Base-by-base conservation (phyloP, 257 asterid species). In the Penstemon eatonii region DNA sequence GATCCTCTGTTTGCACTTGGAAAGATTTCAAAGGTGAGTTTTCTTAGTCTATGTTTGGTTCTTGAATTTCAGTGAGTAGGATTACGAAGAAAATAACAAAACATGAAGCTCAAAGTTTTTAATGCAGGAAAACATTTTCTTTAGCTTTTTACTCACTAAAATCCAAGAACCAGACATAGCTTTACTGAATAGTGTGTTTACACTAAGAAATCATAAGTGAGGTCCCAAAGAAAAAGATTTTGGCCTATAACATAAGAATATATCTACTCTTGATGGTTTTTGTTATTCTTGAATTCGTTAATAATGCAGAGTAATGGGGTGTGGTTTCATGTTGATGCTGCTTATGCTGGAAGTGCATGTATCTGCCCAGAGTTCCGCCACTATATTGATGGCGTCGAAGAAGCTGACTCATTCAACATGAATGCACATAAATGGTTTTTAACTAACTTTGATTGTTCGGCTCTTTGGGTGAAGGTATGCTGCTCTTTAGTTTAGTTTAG, bases 291-390 rank as follows among this genome's bases (percentile, higher is more conserved):
- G 42, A 51, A 6, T 15, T 53, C 58, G 15, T 63, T 63, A 51
- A 37, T 64, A 60, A 67, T 73, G 61, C 87, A 93, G 99, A 76
- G 79, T 67, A 73, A 88, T 69, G 91, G 82, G 54, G 65, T 93
- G 66, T 93, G 99, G 99, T 72, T 93, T 78, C 99, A 93, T 66
- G 85, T 93, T 80, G 99, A 93, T 78, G 99, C 99, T 67, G 99
- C 99, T 56, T 90, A 90, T 64, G 99, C 97, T 79, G 99, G 99
- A 76, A 93, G 99, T 80, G 95, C 99, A 42, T 90, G 95, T 73
- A 74, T 93, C 62, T 93, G 99, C 66, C 97, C 96, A 0, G 99
- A 93, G 75, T 83, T 82, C 42, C 91, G 92, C 65, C 93, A 81
- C 79, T 79, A 78, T 65, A 73, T 90, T 50, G 78, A 93, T 67